Evolutionary conservation across 2,329 filamentous ascomycete species (phyloP).

Genomic region (Hymenoscyphus repandus): DNA sequence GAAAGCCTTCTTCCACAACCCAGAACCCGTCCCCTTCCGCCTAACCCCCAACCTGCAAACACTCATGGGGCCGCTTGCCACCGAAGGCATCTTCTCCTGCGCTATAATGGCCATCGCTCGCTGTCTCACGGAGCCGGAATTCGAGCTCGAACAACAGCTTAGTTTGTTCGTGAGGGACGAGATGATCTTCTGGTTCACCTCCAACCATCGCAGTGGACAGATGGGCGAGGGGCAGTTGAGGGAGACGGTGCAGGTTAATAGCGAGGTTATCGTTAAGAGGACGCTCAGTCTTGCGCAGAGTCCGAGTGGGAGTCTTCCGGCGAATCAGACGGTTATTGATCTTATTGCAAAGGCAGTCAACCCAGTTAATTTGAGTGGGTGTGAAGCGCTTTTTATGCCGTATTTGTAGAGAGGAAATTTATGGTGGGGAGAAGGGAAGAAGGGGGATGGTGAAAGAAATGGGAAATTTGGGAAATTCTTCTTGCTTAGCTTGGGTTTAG

Average conservation of each 20-base stretch:
- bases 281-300: constrained; percentile 77
- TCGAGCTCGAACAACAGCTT: constrained; percentile 90
- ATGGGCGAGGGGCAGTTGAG: constrained; percentile 62
- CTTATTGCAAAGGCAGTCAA: constrained; percentile 89
- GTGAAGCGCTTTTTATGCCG: constrained; percentile 95
- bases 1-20: constrained; percentile 90
- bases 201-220: constrained; percentile 56
- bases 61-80: constrained; percentile 90
- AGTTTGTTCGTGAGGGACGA: constrained; percentile 95
- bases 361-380: constrained; percentile 79
- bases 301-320: constrained; percentile 71
- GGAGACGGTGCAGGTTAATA: constrained; percentile 76
- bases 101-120: constrained; percentile 94
- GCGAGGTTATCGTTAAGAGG: constrained; percentile 85
- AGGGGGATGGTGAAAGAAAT: no score
- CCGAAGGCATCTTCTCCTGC: constrained; percentile 93
- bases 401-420: constrained; percentile 61
- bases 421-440: background rate
- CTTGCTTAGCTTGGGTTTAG: no score
- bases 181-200: constrained; percentile 95
- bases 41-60: constrained; percentile 94
- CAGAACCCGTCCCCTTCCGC: constrained; percentile 93
- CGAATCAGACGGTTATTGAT: constrained; percentile 96
- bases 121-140: constrained; percentile 82
- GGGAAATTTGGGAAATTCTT: no score